These are phyloP conservation scores for Spinellus fusiger DNA, from an alignment of 192 early-diverging fungal genomes.

Conservation along the genomic window DNA sequence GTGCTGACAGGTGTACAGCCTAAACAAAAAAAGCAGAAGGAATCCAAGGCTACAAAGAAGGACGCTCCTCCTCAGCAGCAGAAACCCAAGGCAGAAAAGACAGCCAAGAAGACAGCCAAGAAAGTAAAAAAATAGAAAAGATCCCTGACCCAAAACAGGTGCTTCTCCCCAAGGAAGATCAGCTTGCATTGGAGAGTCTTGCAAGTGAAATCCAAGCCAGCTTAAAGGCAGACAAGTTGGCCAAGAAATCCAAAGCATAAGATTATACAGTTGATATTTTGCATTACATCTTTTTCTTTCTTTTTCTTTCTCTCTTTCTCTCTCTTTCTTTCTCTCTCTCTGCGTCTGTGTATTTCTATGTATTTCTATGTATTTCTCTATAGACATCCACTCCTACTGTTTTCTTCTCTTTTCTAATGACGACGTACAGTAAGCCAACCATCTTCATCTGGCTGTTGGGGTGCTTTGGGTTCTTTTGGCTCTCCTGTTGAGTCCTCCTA, in stretches of 20 bases:
- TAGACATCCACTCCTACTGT: not conserved
- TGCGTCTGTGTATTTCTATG: not conserved
- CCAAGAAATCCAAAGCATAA: not conserved
- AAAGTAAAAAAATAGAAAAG: not conserved
- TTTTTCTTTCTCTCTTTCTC: not conserved
- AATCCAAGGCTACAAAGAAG: not conserved
- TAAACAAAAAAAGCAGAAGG: not conserved
- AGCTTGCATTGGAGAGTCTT: conserved; percentile 13
- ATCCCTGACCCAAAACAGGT: conserved; percentile 4
- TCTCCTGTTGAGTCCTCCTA: no score
- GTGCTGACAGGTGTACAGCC: conserved; percentile 16
- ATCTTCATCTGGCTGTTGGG: not conserved
- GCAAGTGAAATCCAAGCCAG: conserved; percentile 3
- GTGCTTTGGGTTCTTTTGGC: not conserved
- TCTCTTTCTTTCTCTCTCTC: not conserved
- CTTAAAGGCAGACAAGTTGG: not conserved
- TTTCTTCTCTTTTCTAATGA: not conserved
- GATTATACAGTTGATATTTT: not conserved
- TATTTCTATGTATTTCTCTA: not conserved
- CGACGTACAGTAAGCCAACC: not conserved
- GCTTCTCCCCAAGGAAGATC: conserved; percentile 10
- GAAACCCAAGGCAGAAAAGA: not conserved
- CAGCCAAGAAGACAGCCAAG: conserved; percentile 5
- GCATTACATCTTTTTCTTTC: not conserved
- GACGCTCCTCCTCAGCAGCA: not conserved